Base-by-base conservation (phyloP, 2,329 filamentous ascomycete species). In the Aspergillus tubingensis region DNA sequence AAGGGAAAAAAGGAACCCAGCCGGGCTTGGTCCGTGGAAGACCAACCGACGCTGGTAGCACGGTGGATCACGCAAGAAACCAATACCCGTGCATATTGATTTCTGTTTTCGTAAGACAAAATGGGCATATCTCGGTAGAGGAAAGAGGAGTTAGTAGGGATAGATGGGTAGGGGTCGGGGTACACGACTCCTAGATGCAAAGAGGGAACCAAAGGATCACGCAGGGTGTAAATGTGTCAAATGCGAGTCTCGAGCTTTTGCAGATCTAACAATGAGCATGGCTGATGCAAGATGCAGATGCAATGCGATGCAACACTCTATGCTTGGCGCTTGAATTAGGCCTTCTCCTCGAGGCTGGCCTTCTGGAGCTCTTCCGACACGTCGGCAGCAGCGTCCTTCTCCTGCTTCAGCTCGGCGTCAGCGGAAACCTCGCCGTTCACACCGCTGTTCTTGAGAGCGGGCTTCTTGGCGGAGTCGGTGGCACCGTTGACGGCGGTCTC, bases 361-460 rank as follows among this genome's bases (percentile, higher is more conserved):
- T 85, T 82, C 76, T 88, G 80, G 60, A 89, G 77, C 64, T 88
- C 86, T 58, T 85, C 83, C 19, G 82, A 76, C 25, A 81, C 86
- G 69, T 89, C 86, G 3, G 80, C 80, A 21, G 77, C 82, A n/a
- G 81, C 85, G 61, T 86, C 84, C 69, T 86, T 81, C 75, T 87
- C 84, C 70, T 86, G 81, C 57, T 77, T 74, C 38, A 80, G 76
- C 70, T 86, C 83, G 21, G 83, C 79, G 15, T 80, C 80, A n/a
- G 84, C 83, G 44, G 79, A 80, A 21, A 80, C 78, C 38, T 76
- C 74, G 59, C 81, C 83, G 66, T 86, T 86, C 64, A 83, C 79
- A 55, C 78, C 79, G 61, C 80, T 79, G 65, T 83, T 81, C 66
- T 80, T 79, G 59, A 79, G 70, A 1, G 82, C 79, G 19, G 80